Base-by-base conservation (phyloP, 345 rosid genomes). In the Crucihimalaya himalaica region DNA sequence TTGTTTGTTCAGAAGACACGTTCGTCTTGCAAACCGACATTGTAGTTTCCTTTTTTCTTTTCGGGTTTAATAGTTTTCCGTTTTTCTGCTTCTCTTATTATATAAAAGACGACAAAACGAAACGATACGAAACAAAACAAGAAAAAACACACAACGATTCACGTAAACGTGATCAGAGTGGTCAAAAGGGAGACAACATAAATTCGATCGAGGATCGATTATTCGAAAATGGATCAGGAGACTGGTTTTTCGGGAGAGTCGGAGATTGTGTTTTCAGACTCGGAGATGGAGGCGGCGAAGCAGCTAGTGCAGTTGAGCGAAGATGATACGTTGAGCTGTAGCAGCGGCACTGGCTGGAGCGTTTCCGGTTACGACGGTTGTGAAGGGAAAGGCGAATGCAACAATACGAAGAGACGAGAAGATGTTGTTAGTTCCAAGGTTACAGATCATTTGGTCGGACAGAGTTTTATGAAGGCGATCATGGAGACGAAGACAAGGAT, bases 231-330 rank as follows among this genome's bases (percentile, higher is more conserved):
- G 39, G 39, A 27, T 12, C 19, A 60, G 20, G 62, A 42, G 56
- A 50, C 4, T 45, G 28, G 10, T 19, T 28, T 59, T 50, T 28
- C 58, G 25, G 58, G 65, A 10, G 71, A 73, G 0, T 40, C 71
- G 4, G 71, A 43, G 28, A 19, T 47, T 15, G 53, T 4, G 47
- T 58, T 74, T 74, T 66, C 79, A 21, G 68, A 74, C 46, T 20
- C 62, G 8, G 78, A 74, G 28, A 28, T 74, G 35, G 73, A 68
- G 52, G 78, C 73, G 60, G 78, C 78, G 15, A 53, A 74, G 47
- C 78, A 59, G 19, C 57, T 74, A 29, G 28, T 74, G 73, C 78
- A 74, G 19, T 29, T 74, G 65, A 74, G 78, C 47, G 73, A 68
- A 42, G 73, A 74, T 0, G 78, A 74, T 37, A 39, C 78, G 67